phyloP scores from a whole-genome alignment of 176 grass and related monocot genomes.

The Paspalum notatum region DNA sequence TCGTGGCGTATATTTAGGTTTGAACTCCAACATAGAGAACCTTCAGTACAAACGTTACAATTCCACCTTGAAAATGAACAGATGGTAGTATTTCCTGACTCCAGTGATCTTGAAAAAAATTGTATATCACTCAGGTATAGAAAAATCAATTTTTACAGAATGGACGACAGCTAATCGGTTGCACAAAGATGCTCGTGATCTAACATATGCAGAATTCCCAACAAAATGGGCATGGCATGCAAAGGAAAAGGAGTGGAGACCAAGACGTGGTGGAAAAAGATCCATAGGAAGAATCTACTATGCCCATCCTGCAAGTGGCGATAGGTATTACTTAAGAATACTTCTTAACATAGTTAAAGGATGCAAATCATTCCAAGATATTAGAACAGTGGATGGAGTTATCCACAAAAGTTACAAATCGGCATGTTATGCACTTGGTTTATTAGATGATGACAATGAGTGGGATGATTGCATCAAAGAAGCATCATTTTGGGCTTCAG shows the following conservation, averaged over 20 bases:
- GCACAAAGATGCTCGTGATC: not conserved
- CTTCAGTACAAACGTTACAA: slow-evolving; percentile 23
- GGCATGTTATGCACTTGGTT: slow-evolving; percentile 32
- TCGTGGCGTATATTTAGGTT: slow-evolving; percentile 37
- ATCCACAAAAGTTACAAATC: slow-evolving; percentile 34
- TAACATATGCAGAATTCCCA: slow-evolving; percentile 45
- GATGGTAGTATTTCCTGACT: slow-evolving; percentile 17
- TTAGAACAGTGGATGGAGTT: slow-evolving; percentile 25
- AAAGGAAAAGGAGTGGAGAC: not conserved
- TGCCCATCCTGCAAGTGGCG: slow-evolving; percentile 22
- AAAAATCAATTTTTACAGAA: slow-evolving; percentile 26
- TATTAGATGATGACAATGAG: slow-evolving; percentile 35
- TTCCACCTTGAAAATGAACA: slow-evolving; percentile 39
- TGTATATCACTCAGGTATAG: not conserved
- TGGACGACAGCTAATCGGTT: slow-evolving; percentile 30
- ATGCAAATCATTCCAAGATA: slow-evolving; percentile 28
- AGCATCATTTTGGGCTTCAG: slow-evolving; percentile 8
- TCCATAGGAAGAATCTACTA: slow-evolving; percentile 25
- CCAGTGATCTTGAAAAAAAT: not conserved
- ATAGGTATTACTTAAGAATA: slow-evolving; percentile 31
- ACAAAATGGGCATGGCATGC: slow-evolving; percentile 20
- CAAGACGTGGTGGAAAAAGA: not conserved
- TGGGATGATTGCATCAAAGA: slow-evolving; percentile 37
- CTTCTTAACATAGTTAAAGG: slow-evolving; percentile 8
- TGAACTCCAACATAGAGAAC: slow-evolving; percentile 37